Base-by-base conservation (phyloP, 2,329 filamentous ascomycete genomes). In the Monosporascus sp. region DNA sequence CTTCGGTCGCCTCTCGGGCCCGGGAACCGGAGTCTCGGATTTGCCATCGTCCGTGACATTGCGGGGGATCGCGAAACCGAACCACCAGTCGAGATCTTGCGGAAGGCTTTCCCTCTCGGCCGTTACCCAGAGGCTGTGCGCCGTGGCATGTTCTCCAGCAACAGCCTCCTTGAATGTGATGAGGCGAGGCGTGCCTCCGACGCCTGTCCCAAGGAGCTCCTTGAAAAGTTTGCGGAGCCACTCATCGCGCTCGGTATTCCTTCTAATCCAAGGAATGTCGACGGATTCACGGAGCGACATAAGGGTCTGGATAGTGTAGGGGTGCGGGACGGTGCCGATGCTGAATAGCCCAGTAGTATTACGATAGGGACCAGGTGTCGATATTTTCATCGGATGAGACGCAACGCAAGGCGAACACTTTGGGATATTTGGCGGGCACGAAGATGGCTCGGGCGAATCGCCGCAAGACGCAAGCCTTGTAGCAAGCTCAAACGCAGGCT, bases 301-400 rank as follows among this genome's bases (percentile, higher is more conserved):
- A 19, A 97, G 76, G 14, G 84, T 82, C 51, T 85, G 81, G 43
- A 91, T 78, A 1, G 92, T 97, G 75, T 91, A 96, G 0, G 94
- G 94, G 68, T 99, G 94, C 0, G 93, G 93, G 14, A 97, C 87
- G 1, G 86, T 89, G 55, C 88, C 91, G 58, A 99, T 89, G 3
- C 88, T 91, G 74, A 91, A 97, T 17, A 87, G 67, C 1, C 77
- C 78, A 16, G 86, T 85, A 5, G 79, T 80, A 69, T 97, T 96
- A 52, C 80, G 80, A 70, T 90, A 94, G 19, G 79, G 73, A 3
- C 81, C 72, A 3, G 85, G 82, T 1, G 85, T 87, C n/a, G 78
- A 76, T 60, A 96, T 80, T 50, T 81, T 82, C 71, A 91, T 79
- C 0, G 82, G 79, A 34, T 81, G 79, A 8, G 81, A 79, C 24